Conservation (phyloP, 208 protist genomes). For the Leishmania amazonensis region DNA sequence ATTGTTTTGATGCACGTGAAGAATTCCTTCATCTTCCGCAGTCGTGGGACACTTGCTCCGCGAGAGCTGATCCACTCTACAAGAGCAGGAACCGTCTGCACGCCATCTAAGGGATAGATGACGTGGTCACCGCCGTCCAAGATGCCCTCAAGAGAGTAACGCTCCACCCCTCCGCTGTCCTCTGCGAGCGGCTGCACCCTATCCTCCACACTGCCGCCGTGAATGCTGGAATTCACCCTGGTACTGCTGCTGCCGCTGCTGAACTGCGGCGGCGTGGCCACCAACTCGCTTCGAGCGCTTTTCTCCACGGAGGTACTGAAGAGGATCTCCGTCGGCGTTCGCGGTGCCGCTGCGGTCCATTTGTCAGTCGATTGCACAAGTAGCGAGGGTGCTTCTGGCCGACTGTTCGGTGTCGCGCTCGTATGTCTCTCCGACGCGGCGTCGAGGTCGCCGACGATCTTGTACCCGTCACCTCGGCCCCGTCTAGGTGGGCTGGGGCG, state of each 20-base stretch:
- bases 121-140: conserved; percentile 29
- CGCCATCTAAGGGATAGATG: conserved; percentile 47
- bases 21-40: conserved; percentile 39
- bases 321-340: conserved; percentile 28
- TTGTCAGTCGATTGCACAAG: background rate
- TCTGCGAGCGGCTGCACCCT: background rate
- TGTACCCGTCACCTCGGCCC: background rate
- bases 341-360: background rate
- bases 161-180: no score
- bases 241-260: background rate
- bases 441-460: background rate
- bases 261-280: no score
- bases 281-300: background rate
- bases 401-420: background rate
- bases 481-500: background rate
- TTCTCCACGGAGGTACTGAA: conserved; percentile 26
- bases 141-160: conserved; percentile 12
- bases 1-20: conserved; percentile 60
- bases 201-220: conserved; percentile 2
- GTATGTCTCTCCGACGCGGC: background rate
- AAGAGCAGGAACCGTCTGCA: conserved; percentile 41
- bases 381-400: background rate
- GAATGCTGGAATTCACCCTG: background rate
- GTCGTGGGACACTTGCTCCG: conserved; percentile 35
- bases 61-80: conserved; percentile 64